Conservation (phyloP, 306 rosid genomes). For the Lablab purpureus region DNA sequence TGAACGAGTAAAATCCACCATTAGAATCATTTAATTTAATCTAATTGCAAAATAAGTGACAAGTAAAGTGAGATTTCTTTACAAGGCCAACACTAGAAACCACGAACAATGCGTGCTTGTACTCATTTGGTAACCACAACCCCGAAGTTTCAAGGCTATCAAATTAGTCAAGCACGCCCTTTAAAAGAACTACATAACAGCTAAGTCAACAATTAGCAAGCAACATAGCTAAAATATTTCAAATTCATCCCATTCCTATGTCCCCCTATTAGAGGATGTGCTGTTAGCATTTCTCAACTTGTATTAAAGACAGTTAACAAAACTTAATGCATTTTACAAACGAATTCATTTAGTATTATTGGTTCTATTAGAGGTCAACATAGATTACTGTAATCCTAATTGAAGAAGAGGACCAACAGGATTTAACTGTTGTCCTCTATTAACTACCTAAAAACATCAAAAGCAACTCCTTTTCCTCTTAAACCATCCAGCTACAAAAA, state of each 20-base stretch:
- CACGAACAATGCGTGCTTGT: slow-evolving; percentile 4
- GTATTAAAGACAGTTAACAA: not conserved
- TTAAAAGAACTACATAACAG: slow-evolving; percentile 11
- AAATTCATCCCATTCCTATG: not conserved
- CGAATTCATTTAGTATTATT: not conserved
- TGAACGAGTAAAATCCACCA: slow-evolving; percentile 47
- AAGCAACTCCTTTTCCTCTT: not conserved
- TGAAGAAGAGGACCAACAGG: not conserved
- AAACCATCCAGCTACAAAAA: not conserved
- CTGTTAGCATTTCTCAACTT: not conserved
- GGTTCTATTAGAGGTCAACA: not conserved
- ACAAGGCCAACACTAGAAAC: slow-evolving; percentile 19
- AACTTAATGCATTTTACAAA: not conserved
- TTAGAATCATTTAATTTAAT: slow-evolving; percentile 31
- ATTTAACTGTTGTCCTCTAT: not conserved
- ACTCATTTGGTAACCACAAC: slow-evolving; percentile 17
- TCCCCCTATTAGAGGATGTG: not conserved
- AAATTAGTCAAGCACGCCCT: not conserved
- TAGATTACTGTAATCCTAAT: not conserved
- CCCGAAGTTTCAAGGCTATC: slow-evolving; percentile 11
- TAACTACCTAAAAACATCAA: not conserved
- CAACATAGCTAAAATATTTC: slow-evolving; percentile 1
- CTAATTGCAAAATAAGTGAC: not conserved
- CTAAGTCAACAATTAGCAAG: slow-evolving; percentile 12
- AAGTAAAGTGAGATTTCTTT: slow-evolving; percentile 15